These are phyloP conservation scores for Austroboletus novae-zelandiae DNA, from an alignment of 1,284 basidiomycete genomes.

Conservation along the genomic window DNA sequence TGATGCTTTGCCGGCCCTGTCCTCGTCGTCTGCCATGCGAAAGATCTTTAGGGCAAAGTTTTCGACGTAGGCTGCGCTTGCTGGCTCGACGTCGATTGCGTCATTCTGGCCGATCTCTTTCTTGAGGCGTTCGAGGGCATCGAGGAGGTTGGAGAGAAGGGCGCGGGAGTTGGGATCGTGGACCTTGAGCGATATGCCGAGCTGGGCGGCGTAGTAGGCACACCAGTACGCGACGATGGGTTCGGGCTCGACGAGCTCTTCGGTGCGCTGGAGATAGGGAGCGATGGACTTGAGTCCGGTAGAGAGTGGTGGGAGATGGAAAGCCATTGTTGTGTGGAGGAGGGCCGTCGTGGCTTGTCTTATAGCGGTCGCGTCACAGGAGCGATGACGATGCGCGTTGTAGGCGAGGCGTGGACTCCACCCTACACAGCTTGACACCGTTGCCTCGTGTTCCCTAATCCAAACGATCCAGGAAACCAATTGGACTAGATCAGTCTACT, in stretches of 20 bases:
- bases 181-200: slow-evolving; percentile 73
- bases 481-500: slow-evolving; percentile 19
- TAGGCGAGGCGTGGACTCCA: slow-evolving; percentile 18
- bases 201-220: slow-evolving; percentile 89
- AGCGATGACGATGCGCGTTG: slow-evolving; percentile 11
- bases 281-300: slow-evolving; percentile 60
- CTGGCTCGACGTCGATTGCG: slow-evolving; percentile 80
- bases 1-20: slow-evolving; percentile 73
- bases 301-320: slow-evolving; percentile 57
- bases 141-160: slow-evolving; percentile 75
- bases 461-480: slow-evolving; percentile 5
- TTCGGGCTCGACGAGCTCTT: slow-evolving; percentile 80
- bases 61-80: slow-evolving; percentile 86
- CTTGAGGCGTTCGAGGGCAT: slow-evolving; percentile 82
- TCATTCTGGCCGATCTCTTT: slow-evolving; percentile 71
- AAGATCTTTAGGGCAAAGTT: slow-evolving; percentile 94
- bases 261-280: slow-evolving; percentile 86
- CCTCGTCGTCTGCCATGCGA: slow-evolving; percentile 86
- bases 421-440: background rate
- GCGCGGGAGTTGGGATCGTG: slow-evolving; percentile 61
- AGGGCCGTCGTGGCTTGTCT: background rate
- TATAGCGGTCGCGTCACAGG: background rate
- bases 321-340: slow-evolving; percentile 18
- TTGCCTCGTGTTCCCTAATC: slow-evolving; percentile 2
- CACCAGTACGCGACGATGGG: slow-evolving; percentile 95